Conservation (phyloP, 139 green algal species). For the Parachlorella kessleri region DNA sequence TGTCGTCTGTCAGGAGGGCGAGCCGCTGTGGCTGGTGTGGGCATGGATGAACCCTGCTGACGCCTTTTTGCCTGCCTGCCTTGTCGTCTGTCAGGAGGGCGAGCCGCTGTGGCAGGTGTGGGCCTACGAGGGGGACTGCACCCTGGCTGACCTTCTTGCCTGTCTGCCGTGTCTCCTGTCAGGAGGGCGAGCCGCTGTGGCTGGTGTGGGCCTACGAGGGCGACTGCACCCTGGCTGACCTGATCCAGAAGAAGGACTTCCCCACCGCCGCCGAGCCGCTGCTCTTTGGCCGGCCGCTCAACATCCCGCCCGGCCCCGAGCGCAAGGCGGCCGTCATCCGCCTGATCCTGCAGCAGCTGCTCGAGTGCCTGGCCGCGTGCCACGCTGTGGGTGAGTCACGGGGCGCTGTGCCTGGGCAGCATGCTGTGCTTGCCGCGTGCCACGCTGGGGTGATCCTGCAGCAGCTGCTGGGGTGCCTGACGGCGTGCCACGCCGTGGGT, state of each 20-base stretch:
- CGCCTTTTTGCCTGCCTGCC: too few species aligned
- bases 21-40: too few species aligned
- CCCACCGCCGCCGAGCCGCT: constrained; percentile 89
- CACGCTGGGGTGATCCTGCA: constrained; percentile 24
- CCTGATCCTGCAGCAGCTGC: constrained; percentile 69
- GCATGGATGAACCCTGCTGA: too few species aligned
- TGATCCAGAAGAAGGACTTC: constrained; percentile 86
- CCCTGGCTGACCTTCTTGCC: too few species aligned
- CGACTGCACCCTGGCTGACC: constrained; percentile 70
- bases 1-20: too few species aligned
- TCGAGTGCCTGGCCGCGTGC: constrained; percentile 64
- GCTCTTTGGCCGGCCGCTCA: constrained; percentile 78
- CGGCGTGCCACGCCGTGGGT: constrained; percentile 56
- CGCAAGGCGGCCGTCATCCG: constrained; percentile 50
- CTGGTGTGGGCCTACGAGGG: constrained; percentile 87
- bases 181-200: constrained; percentile 50
- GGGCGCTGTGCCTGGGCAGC: background rate
- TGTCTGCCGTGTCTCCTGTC: too few species aligned
- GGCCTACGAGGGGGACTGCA: too few species aligned
- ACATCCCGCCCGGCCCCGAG: constrained; percentile 51
- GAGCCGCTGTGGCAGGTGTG: too few species aligned
- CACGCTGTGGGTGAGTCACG: constrained; percentile 45
- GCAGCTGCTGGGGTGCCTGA: constrained; percentile 78
- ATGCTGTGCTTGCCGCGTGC: background rate
- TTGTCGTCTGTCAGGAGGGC: too few species aligned